Base-by-base conservation (phyloP, 2,329 filamentous ascomycete species). In the Diaporthe ampelina region DNA sequence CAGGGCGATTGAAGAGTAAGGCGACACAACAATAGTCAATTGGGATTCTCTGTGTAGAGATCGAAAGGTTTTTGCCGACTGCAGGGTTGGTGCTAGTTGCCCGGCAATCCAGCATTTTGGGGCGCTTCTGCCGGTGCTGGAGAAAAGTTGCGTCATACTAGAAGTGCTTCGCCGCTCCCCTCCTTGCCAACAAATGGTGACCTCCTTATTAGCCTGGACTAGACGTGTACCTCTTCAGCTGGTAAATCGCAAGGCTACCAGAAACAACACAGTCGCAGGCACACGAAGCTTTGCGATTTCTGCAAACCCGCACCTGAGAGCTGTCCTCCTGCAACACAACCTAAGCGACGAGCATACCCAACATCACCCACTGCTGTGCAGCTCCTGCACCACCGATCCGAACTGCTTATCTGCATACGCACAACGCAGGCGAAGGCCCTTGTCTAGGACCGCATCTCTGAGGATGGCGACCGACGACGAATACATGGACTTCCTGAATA, bases 401-500 rank as follows among this genome's bases (percentile, higher is more conserved):
- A 32, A 54, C 48, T 48, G 15, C 8, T 17, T 17, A 77, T 74
- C 77, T 76, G n/a, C 45, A 45, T 17, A 21, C 57, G 29, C 24
- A 29, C 15, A 7, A 7, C 43, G 35, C 35, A 32, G 15, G n/a
- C 52, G 9, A 26, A 52, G 67, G 43, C 50, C 21, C 24, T 45
- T 74, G 21, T 29, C 24, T 40, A 26, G 37, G 35, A 56, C 45
- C 40, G 40, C 71, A 0, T 29, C 48, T 15, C 29, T 21, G 26
- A 86, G 73, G 21, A 94, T 94, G 93, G 90, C 91, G 10, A 92
- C 91, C 71, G 95, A 98, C 87, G 91, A 94, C 76, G 93, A 94
- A 76, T 98, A 98, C 86, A 90, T 92, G 84, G 87, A 93, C 75
- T 98, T 98, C 81, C 88, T 98, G 73, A 89, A 97, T 81, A 97